Conservation (phyloP, 1,284 basidiomycete species). For the Sphagnurus paluster region DNA sequence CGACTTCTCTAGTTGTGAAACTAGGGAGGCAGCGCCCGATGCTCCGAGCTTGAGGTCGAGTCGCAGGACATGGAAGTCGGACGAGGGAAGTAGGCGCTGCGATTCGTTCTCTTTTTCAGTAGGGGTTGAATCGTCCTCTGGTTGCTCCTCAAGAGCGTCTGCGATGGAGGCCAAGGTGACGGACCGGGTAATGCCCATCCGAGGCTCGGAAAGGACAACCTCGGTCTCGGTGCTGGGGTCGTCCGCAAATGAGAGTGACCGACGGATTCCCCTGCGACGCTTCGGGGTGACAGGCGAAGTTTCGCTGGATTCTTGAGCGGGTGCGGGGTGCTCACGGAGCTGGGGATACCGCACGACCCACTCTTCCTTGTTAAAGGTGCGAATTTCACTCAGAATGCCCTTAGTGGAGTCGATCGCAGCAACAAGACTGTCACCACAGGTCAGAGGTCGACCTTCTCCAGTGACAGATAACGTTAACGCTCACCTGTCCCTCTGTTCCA, state of each 20-base stretch:
- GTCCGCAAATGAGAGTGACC: slow-evolving; percentile 81
- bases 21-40: slow-evolving; percentile 75
- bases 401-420: slow-evolving; percentile 74
- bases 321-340: slow-evolving; percentile 46
- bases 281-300: slow-evolving; percentile 27
- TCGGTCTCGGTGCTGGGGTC: slow-evolving; percentile 70
- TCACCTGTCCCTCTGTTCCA: slow-evolving; percentile 71
- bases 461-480: slow-evolving; percentile 21
- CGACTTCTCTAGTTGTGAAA: slow-evolving; percentile 88
- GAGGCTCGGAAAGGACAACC: slow-evolving; percentile 56
- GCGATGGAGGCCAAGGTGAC: slow-evolving; percentile 55
- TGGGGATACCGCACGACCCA: slow-evolving; percentile 90
- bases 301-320: slow-evolving; percentile 22
- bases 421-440: slow-evolving; percentile 55
- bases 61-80: slow-evolving; percentile 84
- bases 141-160: slow-evolving; percentile 42
- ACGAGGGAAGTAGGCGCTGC: slow-evolving; percentile 44
- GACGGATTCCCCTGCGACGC: slow-evolving; percentile 47
- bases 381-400: slow-evolving; percentile 70
- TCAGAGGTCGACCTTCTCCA: slow-evolving; percentile 4
- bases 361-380: slow-evolving; percentile 80
- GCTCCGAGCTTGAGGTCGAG: slow-evolving; percentile 92
- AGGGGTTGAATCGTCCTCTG: slow-evolving; percentile 26
- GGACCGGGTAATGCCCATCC: slow-evolving; percentile 52
- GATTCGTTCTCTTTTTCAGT: slow-evolving; percentile 37